phyloP scores from a whole-genome alignment of 1,139 yeast genomes.

The Scheffersomyces lignicola region DNA sequence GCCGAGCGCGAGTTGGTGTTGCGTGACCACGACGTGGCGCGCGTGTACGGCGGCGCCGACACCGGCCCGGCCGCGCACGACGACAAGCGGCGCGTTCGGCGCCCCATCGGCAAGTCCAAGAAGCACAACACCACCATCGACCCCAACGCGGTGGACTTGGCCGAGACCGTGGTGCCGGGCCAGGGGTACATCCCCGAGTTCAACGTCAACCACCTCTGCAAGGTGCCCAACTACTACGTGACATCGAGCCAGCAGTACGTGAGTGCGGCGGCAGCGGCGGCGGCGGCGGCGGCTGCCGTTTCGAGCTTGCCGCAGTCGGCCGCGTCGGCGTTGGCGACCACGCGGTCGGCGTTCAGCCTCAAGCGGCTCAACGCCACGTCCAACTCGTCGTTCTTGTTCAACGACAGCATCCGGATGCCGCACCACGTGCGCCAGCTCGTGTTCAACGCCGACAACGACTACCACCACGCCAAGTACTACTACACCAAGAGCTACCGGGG shows the following conservation, averaged over 20 bases:
- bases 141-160: slow-evolving; percentile 40
- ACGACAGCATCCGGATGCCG: slow-evolving; percentile 24
- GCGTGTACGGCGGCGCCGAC: slow-evolving; percentile 20
- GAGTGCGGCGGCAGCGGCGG: slow-evolving; percentile 12
- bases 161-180: slow-evolving; percentile 45
- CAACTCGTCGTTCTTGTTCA: slow-evolving; percentile 23
- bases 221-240: slow-evolving; percentile 45
- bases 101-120: slow-evolving; percentile 32
- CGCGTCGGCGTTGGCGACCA: slow-evolving; percentile 5
- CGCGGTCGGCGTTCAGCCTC: slow-evolving; percentile 12
- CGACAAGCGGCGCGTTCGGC: slow-evolving; percentile 18
- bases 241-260: slow-evolving; percentile 26
- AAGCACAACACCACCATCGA: slow-evolving; percentile 36
- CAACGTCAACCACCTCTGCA: slow-evolving; percentile 41
- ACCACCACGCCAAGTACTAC: slow-evolving; percentile 38
- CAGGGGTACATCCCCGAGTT: slow-evolving; percentile 49
- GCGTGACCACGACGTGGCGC: slow-evolving; percentile 29
- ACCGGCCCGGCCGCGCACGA: slow-evolving; percentile 8
- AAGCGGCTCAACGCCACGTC: slow-evolving; percentile 20
- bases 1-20: slow-evolving; percentile 32
- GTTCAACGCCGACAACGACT: slow-evolving; percentile 37
- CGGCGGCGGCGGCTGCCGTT: slow-evolving; percentile 7
- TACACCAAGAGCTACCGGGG: slow-evolving; percentile 45
- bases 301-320: neutral
- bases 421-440: slow-evolving; percentile 39